Conservation (phyloP, 176 grass and related monocot species). For the Aegilops bicornis region DNA sequence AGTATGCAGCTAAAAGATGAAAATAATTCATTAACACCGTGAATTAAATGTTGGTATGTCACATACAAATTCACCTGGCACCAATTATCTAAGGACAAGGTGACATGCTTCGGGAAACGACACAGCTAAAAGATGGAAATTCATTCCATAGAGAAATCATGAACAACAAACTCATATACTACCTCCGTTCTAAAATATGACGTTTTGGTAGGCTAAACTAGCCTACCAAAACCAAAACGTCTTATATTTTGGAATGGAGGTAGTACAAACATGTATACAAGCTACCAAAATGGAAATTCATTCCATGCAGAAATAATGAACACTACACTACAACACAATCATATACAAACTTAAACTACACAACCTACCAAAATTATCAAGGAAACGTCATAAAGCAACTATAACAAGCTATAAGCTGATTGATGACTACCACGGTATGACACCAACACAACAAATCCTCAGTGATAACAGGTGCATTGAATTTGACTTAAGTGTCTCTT, state of each 20-base stretch:
- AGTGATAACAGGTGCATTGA: background rate
- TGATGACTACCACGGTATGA: background rate
- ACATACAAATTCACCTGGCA: background rate
- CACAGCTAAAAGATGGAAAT: background rate
- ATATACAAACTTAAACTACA: no score
- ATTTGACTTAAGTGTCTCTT: background rate
- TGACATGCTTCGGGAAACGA: background rate
- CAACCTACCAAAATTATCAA: background rate
- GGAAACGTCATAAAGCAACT: background rate
- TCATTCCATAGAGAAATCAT: background rate
- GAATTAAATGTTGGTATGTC: background rate
- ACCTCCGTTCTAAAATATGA: no score
- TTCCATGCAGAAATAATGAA: no score
- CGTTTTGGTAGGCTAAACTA: no score
- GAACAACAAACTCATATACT: background rate
- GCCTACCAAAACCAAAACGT: no score
- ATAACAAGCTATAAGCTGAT: background rate
- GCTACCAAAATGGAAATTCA: background rate
- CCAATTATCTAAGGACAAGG: background rate
- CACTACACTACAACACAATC: no score
- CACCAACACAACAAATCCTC: conserved; percentile 6
- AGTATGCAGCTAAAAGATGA: background rate
- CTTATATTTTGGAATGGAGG: no score
- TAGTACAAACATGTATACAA: background rate
- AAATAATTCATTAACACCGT: background rate